Conservation (phyloP, 2,329 filamentous ascomycete genomes). For the Huntiella decipiens region DNA sequence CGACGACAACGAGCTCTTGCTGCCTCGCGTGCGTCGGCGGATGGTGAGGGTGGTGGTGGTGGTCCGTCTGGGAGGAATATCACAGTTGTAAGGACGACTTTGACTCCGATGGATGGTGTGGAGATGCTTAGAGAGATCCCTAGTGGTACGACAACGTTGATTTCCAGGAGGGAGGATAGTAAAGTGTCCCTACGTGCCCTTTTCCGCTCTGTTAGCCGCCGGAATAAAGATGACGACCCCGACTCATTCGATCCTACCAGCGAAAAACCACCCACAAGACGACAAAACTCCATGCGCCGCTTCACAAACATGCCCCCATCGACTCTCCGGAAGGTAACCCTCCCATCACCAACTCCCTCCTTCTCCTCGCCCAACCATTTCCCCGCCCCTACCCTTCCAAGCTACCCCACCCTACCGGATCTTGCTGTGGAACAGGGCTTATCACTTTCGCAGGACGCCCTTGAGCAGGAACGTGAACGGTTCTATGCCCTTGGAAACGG, state of each 20-base stretch:
- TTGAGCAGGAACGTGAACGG: slow-evolving; percentile 5
- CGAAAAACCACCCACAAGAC: background rate
- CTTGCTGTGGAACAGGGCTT: background rate
- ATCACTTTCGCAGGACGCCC: background rate
- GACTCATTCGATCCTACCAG: no score
- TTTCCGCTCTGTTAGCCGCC: background rate
- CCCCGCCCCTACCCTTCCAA: slow-evolving; percentile 1
- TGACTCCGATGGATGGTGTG: slow-evolving; percentile 1
- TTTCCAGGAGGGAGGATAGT: background rate
- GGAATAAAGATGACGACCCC: background rate
- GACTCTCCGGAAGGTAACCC: background rate
- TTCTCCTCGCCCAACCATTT: background rate
- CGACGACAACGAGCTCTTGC: slow-evolving; percentile 14
- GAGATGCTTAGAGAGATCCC: background rate
- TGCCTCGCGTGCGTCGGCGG: background rate
- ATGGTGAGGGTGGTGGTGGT: no score
- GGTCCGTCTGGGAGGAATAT: background rate
- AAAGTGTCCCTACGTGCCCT: background rate
- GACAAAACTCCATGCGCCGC: background rate
- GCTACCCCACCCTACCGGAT: slow-evolving; percentile 7
- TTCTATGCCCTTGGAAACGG: slow-evolving; percentile 4
- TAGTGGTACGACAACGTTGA: background rate
- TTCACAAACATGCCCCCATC: slow-evolving; percentile 1
- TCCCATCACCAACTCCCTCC: no score
- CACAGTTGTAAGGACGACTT: background rate